Percentiles rank a stretch among this genome's conserved stretches.
Evolutionary conservation across 2,329 filamentous ascomycete species (phyloP).

Genomic region (Pyricularia pennisetigena): DNA sequence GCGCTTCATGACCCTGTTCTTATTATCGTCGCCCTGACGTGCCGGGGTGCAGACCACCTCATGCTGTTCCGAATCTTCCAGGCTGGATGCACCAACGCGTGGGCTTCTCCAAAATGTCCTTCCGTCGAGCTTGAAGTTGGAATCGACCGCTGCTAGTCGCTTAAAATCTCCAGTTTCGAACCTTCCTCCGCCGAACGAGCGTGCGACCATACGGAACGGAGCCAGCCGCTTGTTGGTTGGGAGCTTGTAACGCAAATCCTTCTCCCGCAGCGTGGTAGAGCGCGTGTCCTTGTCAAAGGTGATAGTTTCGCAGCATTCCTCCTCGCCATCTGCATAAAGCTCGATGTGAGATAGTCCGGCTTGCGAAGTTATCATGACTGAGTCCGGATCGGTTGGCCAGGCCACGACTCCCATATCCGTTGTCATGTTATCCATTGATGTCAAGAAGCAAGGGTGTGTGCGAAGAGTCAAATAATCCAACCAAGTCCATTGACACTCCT

Average conservation of each 20-base stretch:
- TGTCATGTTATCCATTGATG: slow-evolving; percentile 38
- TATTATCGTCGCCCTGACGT: slow-evolving; percentile 25
- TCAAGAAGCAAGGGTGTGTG: slow-evolving; percentile 77
- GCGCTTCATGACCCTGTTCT: slow-evolving; percentile 56
- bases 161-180: slow-evolving; percentile 71
- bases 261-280: slow-evolving; percentile 66
- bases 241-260: slow-evolving; percentile 60
- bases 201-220: slow-evolving; percentile 57
- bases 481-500: slow-evolving; percentile 88
- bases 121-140: slow-evolving; percentile 55
- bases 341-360: slow-evolving; percentile 82
- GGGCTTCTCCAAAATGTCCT: slow-evolving; percentile 68
- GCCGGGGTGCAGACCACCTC: slow-evolving; percentile 69
- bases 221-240: slow-evolving; percentile 60
- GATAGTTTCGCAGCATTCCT: slow-evolving; percentile 69
- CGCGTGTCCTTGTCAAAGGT: slow-evolving; percentile 64
- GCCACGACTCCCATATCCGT: slow-evolving; percentile 75
- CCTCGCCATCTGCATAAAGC: slow-evolving; percentile 70
- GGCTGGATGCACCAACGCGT: slow-evolving; percentile 61
- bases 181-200: slow-evolving; percentile 65
- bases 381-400: slow-evolving; percentile 65
- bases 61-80: slow-evolving; percentile 59
- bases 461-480: slow-evolving; percentile 83
- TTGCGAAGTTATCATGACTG: slow-evolving; percentile 65
- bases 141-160: slow-evolving; percentile 59